These are phyloP conservation scores for Sisymbrium irio DNA, from an alignment of 345 rosid genomes.

Conservation along the genomic window DNA sequence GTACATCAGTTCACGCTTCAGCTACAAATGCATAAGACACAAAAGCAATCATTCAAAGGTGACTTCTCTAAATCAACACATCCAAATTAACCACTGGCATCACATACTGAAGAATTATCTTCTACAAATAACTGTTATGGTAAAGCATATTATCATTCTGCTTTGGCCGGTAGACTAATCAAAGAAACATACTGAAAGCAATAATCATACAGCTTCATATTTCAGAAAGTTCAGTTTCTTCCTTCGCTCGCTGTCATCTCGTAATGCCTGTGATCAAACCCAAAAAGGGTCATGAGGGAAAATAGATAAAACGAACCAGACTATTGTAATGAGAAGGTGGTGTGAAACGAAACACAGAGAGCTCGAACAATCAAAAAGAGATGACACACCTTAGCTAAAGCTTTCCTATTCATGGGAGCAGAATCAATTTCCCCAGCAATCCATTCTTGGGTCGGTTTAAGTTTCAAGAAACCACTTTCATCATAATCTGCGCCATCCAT, in stretches of 20 bases:
- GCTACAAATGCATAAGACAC: constrained; percentile 42
- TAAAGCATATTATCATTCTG: constrained; percentile 8
- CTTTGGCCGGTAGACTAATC: constrained; percentile 26
- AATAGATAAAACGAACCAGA: not conserved
- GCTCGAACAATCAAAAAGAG: not conserved
- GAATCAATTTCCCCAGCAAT: constrained; percentile 50
- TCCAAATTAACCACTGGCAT: not conserved
- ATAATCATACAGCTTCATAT: constrained; percentile 84
- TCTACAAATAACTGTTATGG: not conserved
- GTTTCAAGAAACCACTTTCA: constrained; percentile 74
- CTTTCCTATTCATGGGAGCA: constrained; percentile 80
- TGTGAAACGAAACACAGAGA: constrained; percentile 11
- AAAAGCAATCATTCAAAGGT: constrained; percentile 13
- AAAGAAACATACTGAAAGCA: constrained; percentile 38
- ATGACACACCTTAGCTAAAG: constrained; percentile 54
- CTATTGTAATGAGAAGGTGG: not conserved
- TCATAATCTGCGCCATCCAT: constrained; percentile 41
- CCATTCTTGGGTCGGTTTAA: constrained; percentile 71
- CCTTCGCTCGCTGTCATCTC: constrained; percentile 76
- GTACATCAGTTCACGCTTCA: constrained; percentile 73
- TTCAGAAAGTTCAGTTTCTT: constrained; percentile 78
- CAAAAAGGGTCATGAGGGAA: constrained; percentile 6
- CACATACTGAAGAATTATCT: not conserved
- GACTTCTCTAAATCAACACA: not conserved
- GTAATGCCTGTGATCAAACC: constrained; percentile 51